Evolutionary conservation across 345 rosid genomes (phyloP), one percentile per base, ranked within the genome.

Genomic region (Kernera saxatilis): DNA sequence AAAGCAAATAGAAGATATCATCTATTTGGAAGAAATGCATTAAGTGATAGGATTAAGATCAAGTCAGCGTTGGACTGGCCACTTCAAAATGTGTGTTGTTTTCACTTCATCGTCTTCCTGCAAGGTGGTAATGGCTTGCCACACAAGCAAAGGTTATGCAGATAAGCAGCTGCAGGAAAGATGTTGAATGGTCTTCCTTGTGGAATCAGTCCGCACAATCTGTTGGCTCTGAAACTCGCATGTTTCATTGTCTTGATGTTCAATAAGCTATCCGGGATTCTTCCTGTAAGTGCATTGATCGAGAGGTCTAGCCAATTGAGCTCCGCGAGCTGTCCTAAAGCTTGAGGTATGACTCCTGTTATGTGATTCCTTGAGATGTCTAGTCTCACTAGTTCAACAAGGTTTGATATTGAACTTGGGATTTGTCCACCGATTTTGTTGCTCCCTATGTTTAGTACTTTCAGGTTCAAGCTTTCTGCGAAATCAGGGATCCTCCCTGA

Each of bases 121-220:
- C 98, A 91, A 37, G 92, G 87, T 60, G 90, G 91, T 75, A 93
- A 32, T 4, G 98, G 98, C 60, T 85, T 89, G 71, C 96, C 98
- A 53, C 98, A 93, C 69, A 93, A 78, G 86, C 98, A 93, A 32
- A 87, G 83, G 71, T 91, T 93, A 64, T 93, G 96, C 45, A 86
- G 88, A 83, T 91, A 93, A 57, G 98, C 96, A 58, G 77, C 82
- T 17, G 86, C 82, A 8, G 89, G 94, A 67, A 93, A 93, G 57
- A 86, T 76, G 70, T 82, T 86, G 69, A 83, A 89, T 32, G 98
- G 98, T 73, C 91, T 86, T 18, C 91, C 90, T 74, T 93, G 97
- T 13, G 98, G 98, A 53, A 93, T 93, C 77, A 79, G 80, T 46
- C 98, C 98, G 15, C 98, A 93, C n/a, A 93, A 80, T 74, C 81